These are phyloP conservation scores for Aspergillus pseudonomiae DNA, from an alignment of 2,329 filamentous ascomycete genomes.

Conservation along the genomic window DNA sequence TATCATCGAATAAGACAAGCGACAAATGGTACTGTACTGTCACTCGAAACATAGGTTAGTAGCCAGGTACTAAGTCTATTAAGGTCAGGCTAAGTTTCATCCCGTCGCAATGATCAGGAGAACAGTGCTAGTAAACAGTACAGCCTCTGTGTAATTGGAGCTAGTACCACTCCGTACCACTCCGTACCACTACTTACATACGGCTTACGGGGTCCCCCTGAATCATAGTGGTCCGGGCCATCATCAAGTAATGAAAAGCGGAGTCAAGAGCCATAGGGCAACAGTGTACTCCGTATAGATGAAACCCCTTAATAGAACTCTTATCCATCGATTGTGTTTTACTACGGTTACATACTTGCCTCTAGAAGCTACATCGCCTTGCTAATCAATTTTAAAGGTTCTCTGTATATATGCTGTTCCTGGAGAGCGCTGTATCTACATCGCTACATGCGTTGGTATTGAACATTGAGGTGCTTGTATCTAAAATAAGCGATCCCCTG, in stretches of 20 bases:
- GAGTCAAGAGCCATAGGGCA: background rate
- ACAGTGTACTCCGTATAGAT: background rate
- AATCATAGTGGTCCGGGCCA: background rate
- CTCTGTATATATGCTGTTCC: background rate
- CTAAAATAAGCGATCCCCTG: conserved; percentile 17
- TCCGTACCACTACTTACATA: too few species aligned
- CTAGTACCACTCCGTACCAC: background rate
- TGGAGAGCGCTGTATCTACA: background rate
- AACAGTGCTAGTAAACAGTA: background rate
- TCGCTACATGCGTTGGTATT: background rate
- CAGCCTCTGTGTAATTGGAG: background rate
- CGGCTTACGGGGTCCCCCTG: background rate
- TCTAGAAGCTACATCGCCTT: background rate
- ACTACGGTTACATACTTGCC: background rate
- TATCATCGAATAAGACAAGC: background rate
- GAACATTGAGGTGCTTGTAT: background rate
- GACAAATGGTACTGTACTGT: conserved; percentile 1
- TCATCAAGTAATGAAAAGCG: background rate
- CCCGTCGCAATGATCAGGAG: background rate
- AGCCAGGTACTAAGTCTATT: background rate
- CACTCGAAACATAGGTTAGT: background rate
- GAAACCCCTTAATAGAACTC: background rate
- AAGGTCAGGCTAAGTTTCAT: background rate
- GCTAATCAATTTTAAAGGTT: background rate
- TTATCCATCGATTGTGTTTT: background rate